Evolutionary conservation across 176 grass and related monocot species (phyloP).

Genomic region (Lolium multiflorum): DNA sequence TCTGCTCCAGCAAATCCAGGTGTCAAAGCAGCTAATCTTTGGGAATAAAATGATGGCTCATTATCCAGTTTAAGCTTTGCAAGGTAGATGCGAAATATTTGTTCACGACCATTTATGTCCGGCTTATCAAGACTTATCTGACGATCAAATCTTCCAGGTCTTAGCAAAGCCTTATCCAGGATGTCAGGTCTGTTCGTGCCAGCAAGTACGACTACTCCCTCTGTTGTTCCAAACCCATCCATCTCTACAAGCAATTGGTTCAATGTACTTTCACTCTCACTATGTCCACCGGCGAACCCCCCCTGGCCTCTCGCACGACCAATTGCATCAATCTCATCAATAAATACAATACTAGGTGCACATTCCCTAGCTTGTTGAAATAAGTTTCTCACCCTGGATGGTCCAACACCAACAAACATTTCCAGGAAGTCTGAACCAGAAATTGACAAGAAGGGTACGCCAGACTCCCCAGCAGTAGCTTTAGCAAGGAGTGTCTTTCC

Average conservation of each 20-base stretch:
- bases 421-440: slow-evolving; percentile 95
- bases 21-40: slow-evolving; percentile 89
- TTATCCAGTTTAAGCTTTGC: slow-evolving; percentile 92
- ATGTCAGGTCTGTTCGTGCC: slow-evolving; percentile 95
- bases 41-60: slow-evolving; percentile 85
- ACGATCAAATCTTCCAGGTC: slow-evolving; percentile 95
- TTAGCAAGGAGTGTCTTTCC: slow-evolving; percentile 97
- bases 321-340: slow-evolving; percentile 98
- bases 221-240: slow-evolving; percentile 95
- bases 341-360: slow-evolving; percentile 91
- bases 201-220: slow-evolving; percentile 87
- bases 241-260: slow-evolving; percentile 97
- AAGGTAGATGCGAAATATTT: slow-evolving; percentile 93
- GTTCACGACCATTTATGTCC: slow-evolving; percentile 84
- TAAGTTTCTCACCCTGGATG: slow-evolving; percentile 82
- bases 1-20: slow-evolving; percentile 96
- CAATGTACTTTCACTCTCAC: slow-evolving; percentile 91
- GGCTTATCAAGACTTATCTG: slow-evolving; percentile 94
- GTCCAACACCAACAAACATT: slow-evolving; percentile 99
- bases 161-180: slow-evolving; percentile 90
- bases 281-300: slow-evolving; percentile 63
- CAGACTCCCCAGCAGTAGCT: slow-evolving; percentile 93
- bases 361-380: slow-evolving; percentile 88
- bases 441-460: slow-evolving; percentile 88
- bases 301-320: slow-evolving; percentile 80